phyloP scores from a whole-genome alignment of 768 basidiomycete genomes.

The Russula abietina region DNA sequence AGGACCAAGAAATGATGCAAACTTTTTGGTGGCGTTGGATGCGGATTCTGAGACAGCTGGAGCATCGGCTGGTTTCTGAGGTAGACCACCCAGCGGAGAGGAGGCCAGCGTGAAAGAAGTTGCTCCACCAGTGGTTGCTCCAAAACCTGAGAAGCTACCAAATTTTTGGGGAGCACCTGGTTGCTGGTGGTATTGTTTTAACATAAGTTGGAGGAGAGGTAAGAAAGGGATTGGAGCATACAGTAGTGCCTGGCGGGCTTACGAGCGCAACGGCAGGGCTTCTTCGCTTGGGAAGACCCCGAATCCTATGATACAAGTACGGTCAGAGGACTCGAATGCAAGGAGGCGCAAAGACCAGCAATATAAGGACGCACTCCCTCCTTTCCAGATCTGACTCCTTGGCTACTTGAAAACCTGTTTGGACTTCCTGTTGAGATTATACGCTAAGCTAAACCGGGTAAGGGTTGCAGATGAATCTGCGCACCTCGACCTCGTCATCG shows the following conservation, averaged over 20 bases:
- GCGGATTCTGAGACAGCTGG: conserved; percentile 25
- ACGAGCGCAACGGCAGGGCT: conserved; percentile 26
- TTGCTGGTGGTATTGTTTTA: conserved; percentile 2
- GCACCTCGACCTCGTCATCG: conserved; percentile 35
- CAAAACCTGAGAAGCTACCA: conserved; percentile 49
- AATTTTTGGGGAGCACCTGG: conserved; percentile 40
- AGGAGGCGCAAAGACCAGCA: not conserved
- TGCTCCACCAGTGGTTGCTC: conserved; percentile 30
- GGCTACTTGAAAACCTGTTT: conserved; percentile 51
- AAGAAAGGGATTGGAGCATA: conserved; percentile 25
- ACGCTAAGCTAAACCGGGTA: not conserved
- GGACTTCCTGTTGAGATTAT: conserved; percentile 35
- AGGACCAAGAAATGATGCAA: conserved; percentile 24
- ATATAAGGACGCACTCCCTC: conserved; percentile 45
- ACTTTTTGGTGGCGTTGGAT: conserved; percentile 23
- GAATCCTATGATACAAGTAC: conserved; percentile 50
- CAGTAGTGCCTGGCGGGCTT: conserved; percentile 26
- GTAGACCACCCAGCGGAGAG: conserved; percentile 27
- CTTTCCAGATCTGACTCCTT: conserved; percentile 48
- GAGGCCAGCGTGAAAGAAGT: conserved; percentile 39
- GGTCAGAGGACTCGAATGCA: not conserved
- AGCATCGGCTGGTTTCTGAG: conserved; percentile 26
- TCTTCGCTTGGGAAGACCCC: conserved; percentile 51
- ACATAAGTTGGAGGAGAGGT: conserved; percentile 15
- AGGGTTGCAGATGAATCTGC: not conserved